Base-by-base conservation (phyloP, 305 asterid species). In the Ilex paraguariensis region DNA sequence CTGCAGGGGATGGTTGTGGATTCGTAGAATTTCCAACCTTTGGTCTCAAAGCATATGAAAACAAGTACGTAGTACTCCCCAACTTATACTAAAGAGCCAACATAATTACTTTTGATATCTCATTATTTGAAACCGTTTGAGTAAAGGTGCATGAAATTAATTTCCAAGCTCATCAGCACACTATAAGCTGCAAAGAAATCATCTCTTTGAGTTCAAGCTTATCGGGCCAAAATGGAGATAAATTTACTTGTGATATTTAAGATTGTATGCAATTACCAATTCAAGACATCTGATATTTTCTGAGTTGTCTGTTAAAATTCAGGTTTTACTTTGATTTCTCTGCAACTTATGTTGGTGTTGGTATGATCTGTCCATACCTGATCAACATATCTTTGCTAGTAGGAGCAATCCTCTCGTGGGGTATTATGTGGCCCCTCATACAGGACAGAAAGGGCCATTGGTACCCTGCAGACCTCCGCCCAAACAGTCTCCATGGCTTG, bases 1-100 rank as follows among this genome's bases (percentile, higher is more conserved):
- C 95, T 14, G 82, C 83, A 31, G 88, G 94, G 28, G 94, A 86
- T n/a, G 71, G 66, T 67, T 92, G 98, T 72, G 98, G 98, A 64
- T 92, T 92, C 45, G 71, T 15, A 2, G 75, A 54, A 32, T 92
- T 92, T 62, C 98, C 98, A 44, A 82, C 97, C 3, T 87, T 92
- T 49, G 98, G 98, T 30, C 96, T 92, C 46, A 75, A 90, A 77
- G 98, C 98, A 65, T 92, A 55, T 53, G 66, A 82, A n/a, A 74
- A 87, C 81, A 90, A 11, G 97, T 87, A 56, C 52, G 70, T 48
- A 36, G 28, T 36, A 36, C 42, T 2, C 6, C 42, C 42, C 42
- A 36, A 36, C 42, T 36, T 36, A 21, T 36, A 36, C 42, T 36
- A 3, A 36, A 36, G 42, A 36, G 9, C 42, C 42, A 36, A 1